Base-by-base conservation (phyloP, 2,329 filamentous ascomycete genomes). In the Tolypocladium tundrense region DNA sequence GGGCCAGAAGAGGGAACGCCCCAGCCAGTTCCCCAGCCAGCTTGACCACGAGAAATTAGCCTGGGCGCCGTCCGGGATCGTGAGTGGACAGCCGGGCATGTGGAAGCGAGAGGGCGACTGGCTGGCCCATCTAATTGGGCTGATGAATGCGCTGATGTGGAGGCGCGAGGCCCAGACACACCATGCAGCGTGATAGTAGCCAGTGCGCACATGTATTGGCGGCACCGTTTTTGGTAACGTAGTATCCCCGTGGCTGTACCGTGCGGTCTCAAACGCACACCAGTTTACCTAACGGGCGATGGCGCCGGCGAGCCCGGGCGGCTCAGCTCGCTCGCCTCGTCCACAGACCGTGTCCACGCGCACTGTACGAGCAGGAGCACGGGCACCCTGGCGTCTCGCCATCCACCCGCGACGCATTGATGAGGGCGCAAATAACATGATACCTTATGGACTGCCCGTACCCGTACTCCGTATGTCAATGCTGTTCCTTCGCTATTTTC, bases 1-100 rank as follows among this genome's bases (percentile, higher is more conserved):
- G 58, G 42, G 57, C 57, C 27, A 55, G 57, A 55, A 57, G 56
- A 55, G 57, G 59, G 53, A 57, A 41, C 31, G 55, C 57, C 54
- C 45, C 45, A 42, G 51, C 48, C 50, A 27, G 56, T 11, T n/a
- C 27, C 48, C 48, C 48, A 35, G 48, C 48, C 37, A 39, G 42
- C 16, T 24, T 11, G 45, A 9, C 45, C 35, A 21, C 10, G 43
- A 37, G 54, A 56, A 50, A 56, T 56, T 51, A 51, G 54, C 42
- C 42, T 10, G 54, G 9, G 4, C 13, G 42, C 9, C 19, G 54
- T 50, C 27, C 56, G 27, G 48, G 39, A 8, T n/a, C 19, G 24
- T 57, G 56, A 57, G 33, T 50, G 42, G 54, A 33, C 21, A 6
- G 21, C 24, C 37, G 1, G 11, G n/a, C 19, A 2, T 6, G 40